Evolutionary conservation across 2,329 filamentous ascomycete genomes (phyloP).

Genomic region (Talaromyces sp.): DNA sequence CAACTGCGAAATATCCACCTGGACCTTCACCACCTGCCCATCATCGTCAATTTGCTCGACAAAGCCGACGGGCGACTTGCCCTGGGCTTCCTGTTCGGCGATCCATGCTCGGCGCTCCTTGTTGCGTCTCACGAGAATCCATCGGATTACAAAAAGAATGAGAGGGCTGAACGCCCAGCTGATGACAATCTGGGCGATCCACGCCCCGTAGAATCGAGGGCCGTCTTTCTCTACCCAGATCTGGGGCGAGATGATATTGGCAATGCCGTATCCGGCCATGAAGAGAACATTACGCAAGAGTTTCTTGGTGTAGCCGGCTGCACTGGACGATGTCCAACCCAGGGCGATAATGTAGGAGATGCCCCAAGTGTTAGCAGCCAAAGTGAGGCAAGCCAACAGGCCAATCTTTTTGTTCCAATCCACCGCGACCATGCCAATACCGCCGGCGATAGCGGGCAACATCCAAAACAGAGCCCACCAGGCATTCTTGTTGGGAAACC

Average conservation of each 20-base stretch:
- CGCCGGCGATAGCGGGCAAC: conserved; percentile 2
- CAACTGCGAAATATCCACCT: background rate
- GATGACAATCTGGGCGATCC: conserved; percentile 9
- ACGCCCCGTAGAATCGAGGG: conserved; percentile 6
- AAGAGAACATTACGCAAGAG: conserved; percentile 8
- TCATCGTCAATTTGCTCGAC: conserved; percentile 6
- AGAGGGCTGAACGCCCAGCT: conserved; percentile 12
- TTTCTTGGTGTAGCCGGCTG: conserved; percentile 8
- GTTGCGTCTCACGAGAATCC: conserved; percentile 2
- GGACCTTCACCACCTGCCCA: background rate
- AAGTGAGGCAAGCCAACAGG: conserved; percentile 27
- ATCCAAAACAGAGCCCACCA: conserved; percentile 3
- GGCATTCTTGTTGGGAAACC: conserved; percentile 21
- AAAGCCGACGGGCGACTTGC: background rate
- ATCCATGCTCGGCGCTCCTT: conserved; percentile 2
- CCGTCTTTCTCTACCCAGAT: conserved; percentile 4
- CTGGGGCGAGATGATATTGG: conserved; percentile 8
- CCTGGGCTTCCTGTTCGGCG: background rate
- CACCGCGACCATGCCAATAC: conserved; percentile 8
- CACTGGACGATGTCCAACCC: conserved; percentile 5
- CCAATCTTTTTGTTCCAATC: conserved; percentile 25
- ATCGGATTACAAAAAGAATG: background rate
- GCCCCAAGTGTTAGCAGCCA: conserved; percentile 19
- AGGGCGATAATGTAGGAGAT: conserved; percentile 6
- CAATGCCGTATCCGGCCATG: conserved; percentile 6